phyloP scores from a whole-genome alignment of 345 rosid genomes.

The Gossypium herbaceum region DNA sequence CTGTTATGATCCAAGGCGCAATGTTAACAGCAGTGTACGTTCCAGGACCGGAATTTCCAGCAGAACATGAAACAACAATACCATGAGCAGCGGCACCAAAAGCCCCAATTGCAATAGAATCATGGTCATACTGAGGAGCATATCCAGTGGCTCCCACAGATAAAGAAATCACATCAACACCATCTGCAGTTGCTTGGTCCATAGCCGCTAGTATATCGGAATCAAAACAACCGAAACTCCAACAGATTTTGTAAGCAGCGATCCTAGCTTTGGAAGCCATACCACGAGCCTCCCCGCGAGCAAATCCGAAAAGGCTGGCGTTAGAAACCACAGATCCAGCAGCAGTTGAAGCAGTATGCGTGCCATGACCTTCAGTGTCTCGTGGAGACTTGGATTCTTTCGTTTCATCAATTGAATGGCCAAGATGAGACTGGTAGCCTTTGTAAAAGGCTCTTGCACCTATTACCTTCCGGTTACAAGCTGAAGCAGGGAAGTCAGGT shows the following conservation, averaged over 20 bases:
- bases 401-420: slow-evolving; percentile 32
- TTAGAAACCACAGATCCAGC: slow-evolving; percentile 65
- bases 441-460: slow-evolving; percentile 70
- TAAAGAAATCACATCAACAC: slow-evolving; percentile 80
- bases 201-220: slow-evolving; percentile 91
- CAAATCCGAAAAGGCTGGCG: slow-evolving; percentile 62
- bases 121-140: slow-evolving; percentile 65
- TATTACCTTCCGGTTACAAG: slow-evolving; percentile 72
- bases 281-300: slow-evolving; percentile 78
- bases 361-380: slow-evolving; percentile 91
- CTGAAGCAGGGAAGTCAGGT: slow-evolving; percentile 55
- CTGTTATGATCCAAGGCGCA: slow-evolving; percentile 91
- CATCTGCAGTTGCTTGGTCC: slow-evolving; percentile 82
- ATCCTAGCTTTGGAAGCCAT: slow-evolving; percentile 82
- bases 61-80: slow-evolving; percentile 76
- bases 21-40: slow-evolving; percentile 68
- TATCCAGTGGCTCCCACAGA: slow-evolving; percentile 78
- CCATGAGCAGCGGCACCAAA: slow-evolving; percentile 68
- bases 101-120: slow-evolving; percentile 82
- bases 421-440: slow-evolving; percentile 46
- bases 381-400: slow-evolving; percentile 62
- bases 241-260: slow-evolving; percentile 87
- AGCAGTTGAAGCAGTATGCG: slow-evolving; percentile 87
- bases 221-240: slow-evolving; percentile 77
- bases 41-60: slow-evolving; percentile 89